Conservation (phyloP, 2,329 filamentous ascomycete species). For the Cladophialophora bantiana region DNA sequence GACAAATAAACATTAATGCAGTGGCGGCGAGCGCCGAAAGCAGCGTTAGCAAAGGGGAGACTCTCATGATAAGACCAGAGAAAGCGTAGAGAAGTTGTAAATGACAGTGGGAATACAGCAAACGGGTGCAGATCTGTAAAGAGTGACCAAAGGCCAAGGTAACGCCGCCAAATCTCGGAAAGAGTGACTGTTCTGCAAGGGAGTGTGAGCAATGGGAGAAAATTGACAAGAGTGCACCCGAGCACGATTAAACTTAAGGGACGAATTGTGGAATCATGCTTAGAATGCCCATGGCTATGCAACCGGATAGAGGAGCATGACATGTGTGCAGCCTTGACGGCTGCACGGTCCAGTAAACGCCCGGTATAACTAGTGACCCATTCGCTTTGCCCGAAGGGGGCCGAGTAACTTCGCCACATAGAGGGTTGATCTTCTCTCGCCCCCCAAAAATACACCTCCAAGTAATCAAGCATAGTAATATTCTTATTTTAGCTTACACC, state of each 20-base stretch:
- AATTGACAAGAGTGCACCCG: not conserved
- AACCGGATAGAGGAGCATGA: not conserved
- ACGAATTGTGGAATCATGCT: not conserved
- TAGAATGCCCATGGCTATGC: not conserved
- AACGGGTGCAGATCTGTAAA: not conserved
- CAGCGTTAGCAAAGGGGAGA: constrained; percentile 13
- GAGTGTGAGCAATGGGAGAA: not conserved
- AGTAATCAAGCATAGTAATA: not conserved
- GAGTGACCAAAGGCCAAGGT: not conserved
- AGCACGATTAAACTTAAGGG: not conserved
- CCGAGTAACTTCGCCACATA: not conserved
- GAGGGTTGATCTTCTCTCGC: not conserved
- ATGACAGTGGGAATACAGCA: not conserved
- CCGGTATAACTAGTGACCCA: not conserved
- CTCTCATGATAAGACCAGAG: constrained; percentile 2
- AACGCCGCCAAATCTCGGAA: not conserved
- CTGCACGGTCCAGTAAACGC: not conserved
- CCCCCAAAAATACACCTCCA: not conserved
- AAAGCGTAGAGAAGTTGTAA: not conserved
- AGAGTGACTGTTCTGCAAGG: constrained; percentile 6
- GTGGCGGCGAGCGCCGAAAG: constrained; percentile 6
- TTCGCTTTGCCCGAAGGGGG: not conserved
- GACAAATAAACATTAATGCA: constrained; percentile 7
- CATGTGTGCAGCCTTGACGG: not conserved
- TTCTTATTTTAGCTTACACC: not conserved